A percentile compares a stretch with the other conserved stretches of the same genome.
Conservation (phyloP, 768 basidiomycete species). For the Udeniomyces megalosporus region DNA sequence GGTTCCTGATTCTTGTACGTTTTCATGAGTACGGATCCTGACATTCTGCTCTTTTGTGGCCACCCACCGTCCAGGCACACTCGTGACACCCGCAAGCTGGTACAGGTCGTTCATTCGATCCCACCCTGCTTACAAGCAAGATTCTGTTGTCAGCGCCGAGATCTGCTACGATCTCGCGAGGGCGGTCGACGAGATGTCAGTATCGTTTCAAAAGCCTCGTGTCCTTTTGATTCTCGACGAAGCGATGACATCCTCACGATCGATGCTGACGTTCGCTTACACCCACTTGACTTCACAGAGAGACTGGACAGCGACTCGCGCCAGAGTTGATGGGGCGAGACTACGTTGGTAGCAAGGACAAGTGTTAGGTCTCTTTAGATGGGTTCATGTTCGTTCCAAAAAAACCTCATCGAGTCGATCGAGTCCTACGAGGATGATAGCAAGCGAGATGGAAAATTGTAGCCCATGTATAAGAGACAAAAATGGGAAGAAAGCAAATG, state of each 20-base stretch:
- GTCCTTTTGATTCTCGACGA: too few species aligned
- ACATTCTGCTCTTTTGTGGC: background rate
- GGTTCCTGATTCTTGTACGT: background rate
- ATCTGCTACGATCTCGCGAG: constrained; percentile 66
- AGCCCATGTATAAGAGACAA: too few species aligned
- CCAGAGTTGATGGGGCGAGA: background rate
- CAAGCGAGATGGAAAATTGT: too few species aligned
- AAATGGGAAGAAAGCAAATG: too few species aligned
- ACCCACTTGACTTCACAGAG: background rate
- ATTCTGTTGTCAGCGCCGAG: constrained; percentile 78
- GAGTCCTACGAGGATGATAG: too few species aligned
- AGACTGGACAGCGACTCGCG: background rate
- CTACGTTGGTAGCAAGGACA: background rate
- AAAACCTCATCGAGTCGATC: too few species aligned
- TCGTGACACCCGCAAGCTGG: constrained; percentile 81
- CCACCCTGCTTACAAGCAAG: constrained; percentile 79
- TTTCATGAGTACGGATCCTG: constrained; percentile 1
- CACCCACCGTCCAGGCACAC: constrained; percentile 38
- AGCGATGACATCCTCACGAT: too few species aligned
- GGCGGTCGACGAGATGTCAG: constrained; percentile 1
- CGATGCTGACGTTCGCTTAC: too few species aligned
- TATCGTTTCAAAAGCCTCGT: background rate
- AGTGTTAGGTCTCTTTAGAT: background rate
- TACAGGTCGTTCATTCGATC: constrained; percentile 77
- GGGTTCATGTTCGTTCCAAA: background rate